Evolutionary conservation across 1,284 basidiomycete genomes (phyloP), one percentile per base, ranked within the genome.

Genomic region (Melampsora medusae): DNA sequence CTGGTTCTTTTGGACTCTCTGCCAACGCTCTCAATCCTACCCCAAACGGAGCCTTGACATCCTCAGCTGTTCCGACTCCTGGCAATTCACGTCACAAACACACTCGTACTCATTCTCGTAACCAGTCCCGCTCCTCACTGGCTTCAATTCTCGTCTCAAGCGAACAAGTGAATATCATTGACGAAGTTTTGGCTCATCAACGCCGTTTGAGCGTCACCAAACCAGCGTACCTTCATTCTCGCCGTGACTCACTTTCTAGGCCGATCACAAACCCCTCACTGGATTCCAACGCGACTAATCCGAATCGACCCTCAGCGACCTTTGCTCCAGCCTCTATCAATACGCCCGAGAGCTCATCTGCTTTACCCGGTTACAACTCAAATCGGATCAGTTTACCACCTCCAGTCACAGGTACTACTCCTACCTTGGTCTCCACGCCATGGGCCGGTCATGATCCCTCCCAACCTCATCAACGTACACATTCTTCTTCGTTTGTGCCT

Each of bases 61-160:
- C 53, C 17, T 28, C 53, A n/a, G n/a, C 53, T 56, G n/a, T 56
- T 56, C 10, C 53, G n/a, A 9, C 53, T 16, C 6, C n/a, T 56
- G 38, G 6, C 38, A 42, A 42, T 12, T 42, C 38, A 42, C 38
- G 38, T 42, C 53, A 56, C 28, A 4, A 28, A 28, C 53, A 56
- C 53, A 56, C 53, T 7, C 53, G 53, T n/a, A 22, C 53, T n/a
- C 53, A 56, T 56, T 56, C 53, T 56, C 53, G 53, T 28, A 56
- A 56, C 14, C 53, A n/a, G n/a, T 56, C 53, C n/a, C 53, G 53
- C 53, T 56, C 53, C n/a, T 56, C 53, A 22, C 14, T 56, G 5
- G 53, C 53, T 56, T n/a, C 53, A 22, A 56, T 56, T 16, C 28
- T 56, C 10, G 53, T 56, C 53, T 28, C 53, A 7, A 56, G 28